Evolutionary conservation across 495 filamentous ascomycete species (phyloP).

Genomic region (Wilcoxina mikolae): DNA sequence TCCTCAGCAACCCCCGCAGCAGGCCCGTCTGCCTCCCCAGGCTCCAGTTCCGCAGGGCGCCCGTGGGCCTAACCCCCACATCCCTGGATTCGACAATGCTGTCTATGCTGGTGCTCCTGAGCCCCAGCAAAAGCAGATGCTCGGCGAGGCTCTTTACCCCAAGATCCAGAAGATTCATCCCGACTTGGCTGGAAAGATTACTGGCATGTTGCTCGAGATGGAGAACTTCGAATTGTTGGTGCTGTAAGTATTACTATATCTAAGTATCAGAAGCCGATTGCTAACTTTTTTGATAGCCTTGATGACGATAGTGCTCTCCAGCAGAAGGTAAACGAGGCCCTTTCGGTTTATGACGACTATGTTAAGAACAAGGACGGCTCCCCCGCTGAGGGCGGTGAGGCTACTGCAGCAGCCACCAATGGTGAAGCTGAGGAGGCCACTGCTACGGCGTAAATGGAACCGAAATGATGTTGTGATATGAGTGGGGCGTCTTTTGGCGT

Average conservation of each 20-base stretch:
- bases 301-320: constrained; percentile 79
- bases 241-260: constrained; percentile 55
- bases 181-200: constrained; percentile 95
- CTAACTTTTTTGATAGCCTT: constrained; percentile 42
- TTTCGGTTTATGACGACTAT: constrained; percentile 96
- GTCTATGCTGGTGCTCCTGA: constrained; percentile 38
- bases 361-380: constrained; percentile 54
- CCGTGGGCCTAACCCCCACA: constrained; percentile 31
- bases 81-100: constrained; percentile 30
- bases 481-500: constrained; percentile 7
- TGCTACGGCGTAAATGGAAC: constrained; percentile 1
- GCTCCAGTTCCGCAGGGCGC: constrained; percentile 25
- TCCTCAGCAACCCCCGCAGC: constrained; percentile 13
- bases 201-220: constrained; percentile 99
- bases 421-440: constrained; percentile 2
- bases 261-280: constrained; percentile 7
- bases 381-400: constrained; percentile 15
- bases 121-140: constrained; percentile 84
- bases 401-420: not conserved
- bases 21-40: constrained; percentile 19
- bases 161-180: constrained; percentile 91
- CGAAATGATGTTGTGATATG: constrained; percentile 6
- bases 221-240: constrained; percentile 83
- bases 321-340: constrained; percentile 90
- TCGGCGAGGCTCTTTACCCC: constrained; percentile 93